Evolutionary conservation across 495 filamentous ascomycete genomes (phyloP), one percentile per base, ranked within the genome.

Genomic region (Hypoxylon intermedium): DNA sequence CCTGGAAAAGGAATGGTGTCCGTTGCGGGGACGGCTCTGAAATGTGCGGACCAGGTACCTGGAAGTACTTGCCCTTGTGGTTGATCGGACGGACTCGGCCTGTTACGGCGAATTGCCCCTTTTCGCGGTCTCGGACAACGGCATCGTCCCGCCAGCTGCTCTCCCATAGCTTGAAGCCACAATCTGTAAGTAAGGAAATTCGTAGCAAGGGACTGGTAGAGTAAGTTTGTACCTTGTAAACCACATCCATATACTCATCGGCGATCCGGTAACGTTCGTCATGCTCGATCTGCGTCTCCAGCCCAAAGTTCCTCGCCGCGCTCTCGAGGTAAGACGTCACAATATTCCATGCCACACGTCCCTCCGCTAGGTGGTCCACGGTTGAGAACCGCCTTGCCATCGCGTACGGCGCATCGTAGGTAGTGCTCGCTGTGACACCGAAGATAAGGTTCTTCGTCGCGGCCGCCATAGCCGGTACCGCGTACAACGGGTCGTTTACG

Each of bases 321-420:
- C 79, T 82, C 58, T 85, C 82, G 1, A 85, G 77, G 60, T 85
- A 85, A 21, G 82, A 79, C 0, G 83, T 85, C 0, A 87, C 84
- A 43, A 87, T 78, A 65, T 87, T 86, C 84, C 83, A 86, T 5
- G 80, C 82, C 16, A 71, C 58, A 66, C 83, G 78, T 28, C 84
- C 85, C 54, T 83, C 81, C 0, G 83, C 79, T 9, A 87, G 73
- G 68, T 87, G 84, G 58, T 87, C 85, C 1, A 86, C 69, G 0
- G 84, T 87, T 0, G 81, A 83, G 23, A 87, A 67, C 7, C 83
- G 72, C 13, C 84, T 65, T 0, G 85, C 84, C 21, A 87, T 67
- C 57, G 83, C 81, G 68, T 85, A 87, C 4, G 85, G 85, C 63
- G 82, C 80, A 64, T 86, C 84, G 58, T 85, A 87, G 26, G 82